A percentile compares a stretch with the other conserved stretches of the same genome.
Evolutionary conservation across 345 rosid species (phyloP).

Genomic region (Conringia planisiliqua): DNA sequence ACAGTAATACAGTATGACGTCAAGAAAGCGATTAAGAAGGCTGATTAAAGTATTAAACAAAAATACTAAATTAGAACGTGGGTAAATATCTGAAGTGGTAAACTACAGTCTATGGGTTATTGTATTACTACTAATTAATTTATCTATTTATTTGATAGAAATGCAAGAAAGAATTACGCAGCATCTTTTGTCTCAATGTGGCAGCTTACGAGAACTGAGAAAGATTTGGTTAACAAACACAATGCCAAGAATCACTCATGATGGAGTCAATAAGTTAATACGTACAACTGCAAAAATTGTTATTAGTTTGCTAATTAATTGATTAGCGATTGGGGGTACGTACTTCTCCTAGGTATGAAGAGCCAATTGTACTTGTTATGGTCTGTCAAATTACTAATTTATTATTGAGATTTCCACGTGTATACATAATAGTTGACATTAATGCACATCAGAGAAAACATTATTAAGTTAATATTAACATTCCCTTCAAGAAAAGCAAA

Average conservation of each 20-base stretch:
- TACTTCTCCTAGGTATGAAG: slow-evolving; percentile 18
- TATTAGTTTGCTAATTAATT: slow-evolving; percentile 1
- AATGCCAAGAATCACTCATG: slow-evolving; percentile 26
- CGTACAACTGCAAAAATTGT: not conserved
- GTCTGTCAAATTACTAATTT: not conserved
- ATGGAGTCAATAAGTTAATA: not conserved
- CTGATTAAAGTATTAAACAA: not conserved
- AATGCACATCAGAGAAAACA: not conserved
- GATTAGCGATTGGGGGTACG: slow-evolving; percentile 1
- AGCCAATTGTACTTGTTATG: not conserved
- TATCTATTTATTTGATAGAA: not conserved
- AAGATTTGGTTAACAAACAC: slow-evolving; percentile 26
- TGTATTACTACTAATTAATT: not conserved
- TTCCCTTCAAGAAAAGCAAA: too few relatives aligned
- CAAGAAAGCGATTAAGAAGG: not conserved
- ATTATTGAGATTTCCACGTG: slow-evolving; percentile 1
- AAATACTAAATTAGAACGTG: not conserved
- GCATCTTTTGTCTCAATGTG: slow-evolving; percentile 8
- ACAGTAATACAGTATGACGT: not conserved
- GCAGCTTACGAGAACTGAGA: slow-evolving; percentile 15
- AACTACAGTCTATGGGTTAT: not conserved
- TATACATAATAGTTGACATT: slow-evolving; percentile 1
- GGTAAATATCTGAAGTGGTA: not conserved
- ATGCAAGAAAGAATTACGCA: not conserved
- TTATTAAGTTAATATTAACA: not conserved